phyloP scores from a whole-genome alignment of 1,284 basidiomycete genomes.

The Inonotus hispidus region DNA sequence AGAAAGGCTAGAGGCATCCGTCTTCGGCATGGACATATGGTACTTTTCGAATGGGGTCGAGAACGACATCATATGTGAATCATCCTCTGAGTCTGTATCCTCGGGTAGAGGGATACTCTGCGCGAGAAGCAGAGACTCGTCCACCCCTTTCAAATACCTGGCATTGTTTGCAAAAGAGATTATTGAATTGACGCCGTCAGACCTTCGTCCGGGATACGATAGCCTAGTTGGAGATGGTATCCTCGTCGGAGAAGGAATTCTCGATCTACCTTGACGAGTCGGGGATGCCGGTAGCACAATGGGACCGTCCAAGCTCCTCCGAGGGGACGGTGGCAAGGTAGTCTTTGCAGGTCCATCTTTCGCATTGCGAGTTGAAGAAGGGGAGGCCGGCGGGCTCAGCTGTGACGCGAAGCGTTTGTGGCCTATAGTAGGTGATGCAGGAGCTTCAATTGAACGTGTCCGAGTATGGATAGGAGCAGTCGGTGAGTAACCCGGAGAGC shows the following conservation, averaged over 20 bases:
- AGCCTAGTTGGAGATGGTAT: conserved; percentile 16
- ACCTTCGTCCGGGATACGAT: conserved; percentile 1
- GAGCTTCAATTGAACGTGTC: conserved; percentile 5
- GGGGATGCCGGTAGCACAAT: conserved; percentile 44
- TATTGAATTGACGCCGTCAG: conserved; percentile 7
- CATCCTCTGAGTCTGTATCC: conserved; percentile 62
- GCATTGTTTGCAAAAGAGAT: conserved; percentile 28
- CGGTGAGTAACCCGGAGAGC: conserved; percentile 7
- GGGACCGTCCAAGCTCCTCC: conserved; percentile 39
- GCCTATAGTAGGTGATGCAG: conserved; percentile 2
- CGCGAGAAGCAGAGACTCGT: conserved; percentile 66
- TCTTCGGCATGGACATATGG: conserved; percentile 14
- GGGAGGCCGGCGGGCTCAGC: background rate
- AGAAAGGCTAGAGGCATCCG: conserved; percentile 21
- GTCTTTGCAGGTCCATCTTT: conserved; percentile 16
- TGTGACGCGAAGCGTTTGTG: conserved; percentile 14
- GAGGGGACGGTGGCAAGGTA: conserved; percentile 33
- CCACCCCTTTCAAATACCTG: conserved; percentile 32
- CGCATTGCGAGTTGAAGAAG: background rate
- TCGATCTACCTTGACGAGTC: conserved; percentile 22
- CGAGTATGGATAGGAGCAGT: conserved; percentile 6
- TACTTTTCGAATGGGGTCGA: conserved; percentile 60
- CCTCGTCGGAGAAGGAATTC: conserved; percentile 13
- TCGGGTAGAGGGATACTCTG: conserved; percentile 66
- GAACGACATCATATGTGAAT: conserved; percentile 60